These are phyloP conservation scores for Zygnema circumcarinatum DNA, from an alignment of 139 green algal genomes.

Conservation along the genomic window DNA sequence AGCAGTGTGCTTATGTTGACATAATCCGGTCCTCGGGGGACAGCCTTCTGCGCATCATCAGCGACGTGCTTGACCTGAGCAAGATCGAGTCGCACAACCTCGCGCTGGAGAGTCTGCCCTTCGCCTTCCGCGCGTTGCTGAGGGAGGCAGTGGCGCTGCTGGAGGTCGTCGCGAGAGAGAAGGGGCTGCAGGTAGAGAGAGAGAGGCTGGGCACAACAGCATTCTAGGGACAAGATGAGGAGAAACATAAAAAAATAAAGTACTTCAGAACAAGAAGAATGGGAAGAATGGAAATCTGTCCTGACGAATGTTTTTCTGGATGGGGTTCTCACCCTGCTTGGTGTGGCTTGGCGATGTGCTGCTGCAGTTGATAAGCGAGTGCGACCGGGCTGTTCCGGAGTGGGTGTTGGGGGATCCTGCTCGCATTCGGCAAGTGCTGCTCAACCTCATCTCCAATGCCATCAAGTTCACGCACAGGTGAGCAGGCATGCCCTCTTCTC, in stretches of 20 bases:
- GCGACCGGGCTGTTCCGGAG: neutral
- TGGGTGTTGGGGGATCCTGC: conserved; percentile 37
- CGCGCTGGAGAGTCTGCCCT: conserved; percentile 28
- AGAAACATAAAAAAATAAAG: too few species aligned
- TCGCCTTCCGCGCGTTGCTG: conserved; percentile 12
- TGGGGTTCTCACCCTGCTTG: too few species aligned
- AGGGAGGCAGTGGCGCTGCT: conserved; percentile 41
- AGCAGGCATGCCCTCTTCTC: neutral
- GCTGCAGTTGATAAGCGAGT: neutral
- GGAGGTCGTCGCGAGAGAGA: conserved; percentile 41
- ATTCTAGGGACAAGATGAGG: neutral
- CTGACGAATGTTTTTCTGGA: too few species aligned
- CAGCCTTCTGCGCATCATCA: conserved; percentile 46
- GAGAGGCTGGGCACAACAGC: too few species aligned
- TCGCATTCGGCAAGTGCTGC: conserved; percentile 43
- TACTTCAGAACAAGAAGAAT: too few species aligned
- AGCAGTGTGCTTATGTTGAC: conserved; percentile 65
- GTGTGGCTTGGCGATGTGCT: too few species aligned
- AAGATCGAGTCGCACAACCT: conserved; percentile 51
- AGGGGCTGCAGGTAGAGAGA: conserved; percentile 41
- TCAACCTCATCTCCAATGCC: conserved; percentile 55
- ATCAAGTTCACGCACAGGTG: conserved; percentile 53
- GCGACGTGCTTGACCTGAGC: conserved; percentile 40
- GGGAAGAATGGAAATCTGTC: too few species aligned
- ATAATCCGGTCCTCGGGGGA: conserved; percentile 54